These are phyloP conservation scores for Withania somnifera DNA, from an alignment of 305 asterid genomes.

Conservation along the genomic window DNA sequence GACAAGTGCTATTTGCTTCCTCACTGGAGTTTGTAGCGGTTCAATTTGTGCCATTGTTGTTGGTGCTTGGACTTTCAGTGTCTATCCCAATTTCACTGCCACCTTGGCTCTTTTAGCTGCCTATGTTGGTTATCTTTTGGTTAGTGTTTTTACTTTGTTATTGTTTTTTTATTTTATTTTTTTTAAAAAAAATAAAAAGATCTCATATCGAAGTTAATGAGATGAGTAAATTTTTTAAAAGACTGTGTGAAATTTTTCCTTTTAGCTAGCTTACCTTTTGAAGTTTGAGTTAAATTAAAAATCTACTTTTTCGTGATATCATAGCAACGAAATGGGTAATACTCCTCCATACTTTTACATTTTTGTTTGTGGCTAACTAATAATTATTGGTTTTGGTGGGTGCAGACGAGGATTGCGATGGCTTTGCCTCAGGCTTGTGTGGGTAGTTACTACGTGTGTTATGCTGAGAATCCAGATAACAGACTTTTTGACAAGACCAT, in stretches of 20 bases:
- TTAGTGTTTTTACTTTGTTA: slow-evolving; percentile 16
- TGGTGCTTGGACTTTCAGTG: slow-evolving; percentile 68
- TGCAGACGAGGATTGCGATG: slow-evolving; percentile 93
- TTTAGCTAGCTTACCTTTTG: too few relatives aligned
- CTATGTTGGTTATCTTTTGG: slow-evolving; percentile 90
- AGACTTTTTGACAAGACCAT: slow-evolving; percentile 60
- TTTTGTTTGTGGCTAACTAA: background rate
- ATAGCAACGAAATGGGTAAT: too few relatives aligned
- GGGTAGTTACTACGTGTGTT: slow-evolving; percentile 85
- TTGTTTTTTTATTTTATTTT: too few relatives aligned
- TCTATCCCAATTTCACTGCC: slow-evolving; percentile 54
- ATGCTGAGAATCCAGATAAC: slow-evolving; percentile 78
- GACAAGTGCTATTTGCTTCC: slow-evolving; percentile 80
- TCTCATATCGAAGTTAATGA: too few relatives aligned
- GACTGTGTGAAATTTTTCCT: too few relatives aligned
- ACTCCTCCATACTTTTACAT: too few relatives aligned
- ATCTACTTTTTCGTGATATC: too few relatives aligned
- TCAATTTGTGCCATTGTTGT: slow-evolving; percentile 74
- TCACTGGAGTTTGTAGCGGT: slow-evolving; percentile 86
- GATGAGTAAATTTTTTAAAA: too few relatives aligned
- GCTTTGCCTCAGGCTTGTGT: slow-evolving; percentile 95
- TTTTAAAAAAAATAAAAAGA: too few relatives aligned
- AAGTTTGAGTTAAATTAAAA: too few relatives aligned
- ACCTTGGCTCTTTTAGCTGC: slow-evolving; percentile 63
- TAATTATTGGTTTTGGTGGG: background rate